Evolutionary conservation across 2,329 filamentous ascomycete genomes (phyloP).

Genomic region (Talaromyces sp.): DNA sequence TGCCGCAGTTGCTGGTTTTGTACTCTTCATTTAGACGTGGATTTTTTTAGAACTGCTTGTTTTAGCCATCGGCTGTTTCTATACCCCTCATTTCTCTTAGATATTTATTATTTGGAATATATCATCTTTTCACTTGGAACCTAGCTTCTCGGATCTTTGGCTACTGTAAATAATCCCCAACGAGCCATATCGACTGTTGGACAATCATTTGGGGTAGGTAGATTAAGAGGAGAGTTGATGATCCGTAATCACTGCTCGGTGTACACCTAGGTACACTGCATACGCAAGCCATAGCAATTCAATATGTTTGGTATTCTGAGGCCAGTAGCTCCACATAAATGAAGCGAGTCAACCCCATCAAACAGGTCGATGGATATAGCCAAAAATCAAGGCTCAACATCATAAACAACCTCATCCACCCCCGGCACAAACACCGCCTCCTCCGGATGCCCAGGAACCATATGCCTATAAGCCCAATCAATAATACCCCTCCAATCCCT

Average conservation of each 20-base stretch:
- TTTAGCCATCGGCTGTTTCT: background rate
- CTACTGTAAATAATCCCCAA: no score
- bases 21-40: constrained; percentile 7
- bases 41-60: background rate
- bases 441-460: constrained; percentile 6
- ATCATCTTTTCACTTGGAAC: background rate
- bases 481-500: constrained; percentile 12
- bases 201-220: no score
- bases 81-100: constrained; percentile 1
- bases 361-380: background rate
- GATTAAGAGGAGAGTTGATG: no score
- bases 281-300: no score
- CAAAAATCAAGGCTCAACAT: constrained; percentile 5
- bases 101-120: constrained; percentile 8
- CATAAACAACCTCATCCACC: constrained; percentile 5
- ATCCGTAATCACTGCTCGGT: no score
- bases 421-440: constrained; percentile 6
- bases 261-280: no score
- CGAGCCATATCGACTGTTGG: no score
- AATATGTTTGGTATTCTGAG: no score
- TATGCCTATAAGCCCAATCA: constrained; percentile 9
- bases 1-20: background rate
- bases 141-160: no score
- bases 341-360: no score
- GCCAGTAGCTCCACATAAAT: no score